Evolutionary conservation across 352 stramenopile species (phyloP), one percentile per base, ranked within the genome.

Genomic region (Pythium rishiriense): DNA sequence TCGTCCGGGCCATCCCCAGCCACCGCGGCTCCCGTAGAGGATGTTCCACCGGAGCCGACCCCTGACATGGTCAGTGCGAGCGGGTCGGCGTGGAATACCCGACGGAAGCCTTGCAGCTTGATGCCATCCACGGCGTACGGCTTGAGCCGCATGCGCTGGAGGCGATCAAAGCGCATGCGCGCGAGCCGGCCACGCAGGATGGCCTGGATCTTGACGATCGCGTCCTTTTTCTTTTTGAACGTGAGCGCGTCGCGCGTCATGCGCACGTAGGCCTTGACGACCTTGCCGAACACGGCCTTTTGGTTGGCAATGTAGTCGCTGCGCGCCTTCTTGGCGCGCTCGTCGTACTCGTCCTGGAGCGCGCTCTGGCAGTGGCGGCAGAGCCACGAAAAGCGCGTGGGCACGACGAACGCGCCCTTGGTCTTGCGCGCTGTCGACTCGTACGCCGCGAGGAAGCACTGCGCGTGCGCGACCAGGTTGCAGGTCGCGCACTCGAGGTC

Each of bases 401-500:
- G 78, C 17, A 81, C 78, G 4, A 89, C 75, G 53, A 88, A 89
- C 4, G 77, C 72, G 6, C 76, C 70, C 14, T 85, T 83, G 22
- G 68, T 74, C 35, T 84, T 87, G n/a, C 63, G 66, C 25, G 57
- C 24, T 0, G 63, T 68, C 21, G 46, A 58, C 1, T 79, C 69
- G 50, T 79, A 85, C 26, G 72, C 76, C 10, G 57, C 31, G 3
- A 91, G 47, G 47, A 75, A 91, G 58, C 83, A 91, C 22, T 52
- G 54, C 1, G 80, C 75, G 58, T 91, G 83, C 3, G 83, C 83
- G 12, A 91, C 64, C 1, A 91, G 74, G 37, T 91, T 74, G 61
- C 83, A 91, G 2, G 78, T 79, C 17, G 77, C 79, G 35, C 83
- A 91, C 52, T 81, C 79, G 1, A 91, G 68, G 41, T 91, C 83